A percentile compares a stretch with the other conserved stretches of the same genome.
phyloP scores from a whole-genome alignment of 2,329 filamentous ascomycete genomes.

The Hypoxylon sp. region DNA sequence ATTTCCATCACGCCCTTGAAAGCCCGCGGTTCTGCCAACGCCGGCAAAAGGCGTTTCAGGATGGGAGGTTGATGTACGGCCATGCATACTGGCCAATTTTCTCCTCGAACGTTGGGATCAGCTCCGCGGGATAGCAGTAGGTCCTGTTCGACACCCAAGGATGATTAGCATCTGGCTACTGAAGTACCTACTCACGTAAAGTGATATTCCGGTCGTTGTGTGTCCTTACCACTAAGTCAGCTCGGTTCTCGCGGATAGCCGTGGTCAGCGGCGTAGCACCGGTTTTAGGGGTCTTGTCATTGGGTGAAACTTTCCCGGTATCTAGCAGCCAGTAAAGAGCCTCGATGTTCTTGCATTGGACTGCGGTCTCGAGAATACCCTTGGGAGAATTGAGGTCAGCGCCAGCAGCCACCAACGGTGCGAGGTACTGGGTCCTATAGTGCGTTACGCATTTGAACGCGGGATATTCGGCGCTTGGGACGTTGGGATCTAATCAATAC shows the following conservation, averaged over 20 bases:
- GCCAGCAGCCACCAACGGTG: conserved; percentile 70
- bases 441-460: conserved; percentile 77
- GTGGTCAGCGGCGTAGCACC: conserved; percentile 74
- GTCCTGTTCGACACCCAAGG: conserved; percentile 26
- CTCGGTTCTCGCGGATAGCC: conserved; percentile 70
- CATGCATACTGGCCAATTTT: conserved; percentile 79
- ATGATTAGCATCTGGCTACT: conserved; percentile 5
- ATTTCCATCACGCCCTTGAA: conserved; percentile 77
- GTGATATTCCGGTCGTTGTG: background rate
- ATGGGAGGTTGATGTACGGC: conserved; percentile 72
- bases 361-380: conserved; percentile 75
- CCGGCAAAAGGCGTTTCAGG: conserved; percentile 68
- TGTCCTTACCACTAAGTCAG: conserved; percentile 68
- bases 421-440: conserved; percentile 70
- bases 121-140: conserved; percentile 57
- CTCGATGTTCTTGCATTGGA: conserved; percentile 71
- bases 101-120: conserved; percentile 71
- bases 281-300: conserved; percentile 66
- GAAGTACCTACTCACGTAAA: background rate
- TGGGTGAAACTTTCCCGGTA: conserved; percentile 67
- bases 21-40: conserved; percentile 68
- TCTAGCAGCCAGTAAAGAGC: conserved; percentile 72
- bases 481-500: conserved; percentile 64
- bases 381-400: conserved; percentile 70
- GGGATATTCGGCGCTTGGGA: conserved; percentile 73